Conservation (phyloP, 768 basidiomycete species). For the Pisolithus orientalis region DNA sequence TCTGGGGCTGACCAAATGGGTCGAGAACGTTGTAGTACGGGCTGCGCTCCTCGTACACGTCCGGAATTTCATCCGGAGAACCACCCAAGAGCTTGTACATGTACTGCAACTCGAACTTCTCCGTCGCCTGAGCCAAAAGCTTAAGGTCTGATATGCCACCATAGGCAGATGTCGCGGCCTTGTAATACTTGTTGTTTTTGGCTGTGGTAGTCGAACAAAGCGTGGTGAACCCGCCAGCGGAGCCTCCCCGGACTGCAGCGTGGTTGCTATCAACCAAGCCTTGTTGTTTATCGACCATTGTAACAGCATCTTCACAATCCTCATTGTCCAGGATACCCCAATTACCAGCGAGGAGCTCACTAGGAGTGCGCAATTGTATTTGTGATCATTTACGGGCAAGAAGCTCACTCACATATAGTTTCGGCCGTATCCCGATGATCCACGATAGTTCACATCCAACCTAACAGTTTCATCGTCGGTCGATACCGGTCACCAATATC, state of each 20-base stretch:
- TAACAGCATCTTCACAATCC: conserved; percentile 48
- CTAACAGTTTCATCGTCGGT: conserved; percentile 28
- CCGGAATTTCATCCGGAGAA: conserved; percentile 37
- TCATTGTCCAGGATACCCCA: conserved; percentile 70
- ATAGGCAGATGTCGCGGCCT: conserved; percentile 53
- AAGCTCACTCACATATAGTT: conserved; percentile 42
- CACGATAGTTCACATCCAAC: conserved; percentile 72
- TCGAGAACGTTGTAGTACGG: conserved; percentile 48
- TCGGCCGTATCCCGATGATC: conserved; percentile 67
- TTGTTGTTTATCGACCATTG: conserved; percentile 4
- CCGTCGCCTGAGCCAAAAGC: conserved; percentile 49
- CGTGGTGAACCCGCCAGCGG: conserved; percentile 66
- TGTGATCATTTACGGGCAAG: not conserved
- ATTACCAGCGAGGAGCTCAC: conserved; percentile 43
- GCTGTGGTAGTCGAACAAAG: conserved; percentile 45
- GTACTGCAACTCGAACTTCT: conserved; percentile 63
- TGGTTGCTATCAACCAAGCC: not conserved
- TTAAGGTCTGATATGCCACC: conserved; percentile 59
- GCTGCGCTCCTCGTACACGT: conserved; percentile 49
- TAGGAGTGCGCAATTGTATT: conserved; percentile 10
- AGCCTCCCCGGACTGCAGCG: conserved; percentile 34
- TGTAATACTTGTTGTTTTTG: conserved; percentile 49
- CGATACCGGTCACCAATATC: no score
- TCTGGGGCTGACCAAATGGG: conserved; percentile 27
- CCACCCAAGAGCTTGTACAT: conserved; percentile 55